Conservation (phyloP, 2,329 filamentous ascomycete genomes). For the Aspergillus unguis region DNA sequence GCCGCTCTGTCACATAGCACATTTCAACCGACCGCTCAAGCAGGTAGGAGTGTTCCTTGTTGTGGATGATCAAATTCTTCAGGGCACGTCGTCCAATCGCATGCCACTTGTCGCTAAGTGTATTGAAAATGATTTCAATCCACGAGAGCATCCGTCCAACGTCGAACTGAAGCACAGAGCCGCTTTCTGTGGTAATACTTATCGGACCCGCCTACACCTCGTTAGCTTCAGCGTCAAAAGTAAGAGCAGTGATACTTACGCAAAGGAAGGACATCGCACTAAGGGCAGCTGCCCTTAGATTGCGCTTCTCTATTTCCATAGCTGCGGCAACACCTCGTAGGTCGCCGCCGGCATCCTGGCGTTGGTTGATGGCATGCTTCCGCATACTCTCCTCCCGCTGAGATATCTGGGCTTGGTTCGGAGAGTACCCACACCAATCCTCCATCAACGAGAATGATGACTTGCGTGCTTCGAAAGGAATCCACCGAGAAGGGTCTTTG, state of each 20-base stretch:
- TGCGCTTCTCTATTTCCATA: constrained; percentile 95
- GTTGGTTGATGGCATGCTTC: constrained; percentile 76
- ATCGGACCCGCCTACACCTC: constrained; percentile 60
- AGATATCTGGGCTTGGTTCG: constrained; percentile 78
- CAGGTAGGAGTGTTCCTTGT: constrained; percentile 79
- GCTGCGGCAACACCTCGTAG: constrained; percentile 77
- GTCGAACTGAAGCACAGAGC: constrained; percentile 85
- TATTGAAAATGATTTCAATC: constrained; percentile 93
- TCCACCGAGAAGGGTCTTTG: constrained; percentile 83
- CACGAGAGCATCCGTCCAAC: constrained; percentile 88
- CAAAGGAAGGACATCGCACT: constrained; percentile 95
- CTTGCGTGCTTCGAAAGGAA: constrained; percentile 94
- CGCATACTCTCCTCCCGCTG: constrained; percentile 83
- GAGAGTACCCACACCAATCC: constrained; percentile 97
- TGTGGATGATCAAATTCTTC: constrained; percentile 85
- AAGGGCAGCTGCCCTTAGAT: constrained; percentile 81
- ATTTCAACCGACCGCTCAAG: constrained; percentile 86
- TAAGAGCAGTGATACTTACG: constrained; percentile 49
- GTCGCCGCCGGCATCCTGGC: constrained; percentile 67
- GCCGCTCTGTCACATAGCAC: constrained; percentile 77
- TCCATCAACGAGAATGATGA: constrained; percentile 97
- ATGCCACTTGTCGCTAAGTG: constrained; percentile 86
- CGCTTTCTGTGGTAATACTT: constrained; percentile 82
- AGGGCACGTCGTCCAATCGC: constrained; percentile 82
- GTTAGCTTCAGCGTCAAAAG: constrained; percentile 12